A percentile compares a stretch with the other conserved stretches of the same genome.
Conservation (phyloP, 2,329 filamentous ascomycete genomes). For the Microascus cirrosus region DNA sequence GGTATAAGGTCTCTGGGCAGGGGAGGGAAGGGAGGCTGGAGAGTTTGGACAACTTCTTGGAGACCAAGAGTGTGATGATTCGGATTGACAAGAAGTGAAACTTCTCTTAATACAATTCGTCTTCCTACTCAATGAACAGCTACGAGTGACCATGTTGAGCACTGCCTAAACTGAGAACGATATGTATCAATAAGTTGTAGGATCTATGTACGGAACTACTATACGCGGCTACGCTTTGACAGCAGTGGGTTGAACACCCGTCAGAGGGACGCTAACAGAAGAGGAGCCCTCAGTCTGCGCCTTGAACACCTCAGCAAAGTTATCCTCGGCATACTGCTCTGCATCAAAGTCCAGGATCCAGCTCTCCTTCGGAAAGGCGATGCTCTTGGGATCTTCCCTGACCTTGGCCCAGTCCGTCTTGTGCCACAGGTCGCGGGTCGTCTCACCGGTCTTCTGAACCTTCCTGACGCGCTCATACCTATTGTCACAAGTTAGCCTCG, state of each 20-base stretch:
- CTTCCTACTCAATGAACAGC: neutral
- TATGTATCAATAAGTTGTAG: neutral
- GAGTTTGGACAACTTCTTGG: conserved; percentile 65
- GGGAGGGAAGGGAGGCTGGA: conserved; percentile 70
- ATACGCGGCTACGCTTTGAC: neutral
- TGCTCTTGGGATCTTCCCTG: conserved; percentile 28
- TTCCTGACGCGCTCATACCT: conserved; percentile 24
- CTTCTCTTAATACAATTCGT: neutral
- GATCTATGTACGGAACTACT: neutral
- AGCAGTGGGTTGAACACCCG: neutral
- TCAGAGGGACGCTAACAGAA: neutral
- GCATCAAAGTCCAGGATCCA: conserved; percentile 34
- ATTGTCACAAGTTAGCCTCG: no score
- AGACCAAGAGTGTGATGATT: conserved; percentile 50
- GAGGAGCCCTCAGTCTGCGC: neutral
- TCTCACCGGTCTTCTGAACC: conserved; percentile 31
- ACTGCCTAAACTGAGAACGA: neutral
- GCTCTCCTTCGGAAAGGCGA: conserved; percentile 29
- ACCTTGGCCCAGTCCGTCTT: conserved; percentile 33
- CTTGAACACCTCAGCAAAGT: conserved; percentile 8
- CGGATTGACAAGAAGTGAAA: neutral
- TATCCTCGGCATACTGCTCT: conserved; percentile 22
- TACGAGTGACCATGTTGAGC: neutral
- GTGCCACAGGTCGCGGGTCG: conserved; percentile 35
- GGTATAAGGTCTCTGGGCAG: conserved; percentile 74